Percentiles rank a stretch among this genome's conserved stretches.
These are phyloP conservation scores for Rosa hybrid DNA, from an alignment of 331 rosid genomes.

Conservation along the genomic window DNA sequence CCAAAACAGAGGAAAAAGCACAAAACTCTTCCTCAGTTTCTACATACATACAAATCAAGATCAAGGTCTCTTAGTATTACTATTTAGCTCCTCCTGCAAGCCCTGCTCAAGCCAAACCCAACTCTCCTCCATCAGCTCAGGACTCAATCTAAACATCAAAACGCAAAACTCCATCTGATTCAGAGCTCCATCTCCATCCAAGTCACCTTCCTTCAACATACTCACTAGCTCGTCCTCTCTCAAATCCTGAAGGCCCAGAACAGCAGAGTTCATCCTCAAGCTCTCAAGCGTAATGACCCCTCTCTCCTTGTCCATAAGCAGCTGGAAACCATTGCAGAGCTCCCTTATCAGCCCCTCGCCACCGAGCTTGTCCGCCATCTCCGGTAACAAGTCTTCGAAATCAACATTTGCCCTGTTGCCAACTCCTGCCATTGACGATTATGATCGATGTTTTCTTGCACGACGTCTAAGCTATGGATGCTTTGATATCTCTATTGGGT, in stretches of 20 bases:
- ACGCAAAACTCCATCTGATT: slow-evolving; percentile 88
- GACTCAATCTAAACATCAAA: slow-evolving; percentile 88
- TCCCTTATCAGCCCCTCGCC: slow-evolving; percentile 78
- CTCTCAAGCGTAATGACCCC: slow-evolving; percentile 72
- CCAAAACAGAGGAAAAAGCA: background rate
- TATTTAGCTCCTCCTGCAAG: slow-evolving; percentile 30
- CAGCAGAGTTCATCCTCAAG: slow-evolving; percentile 54
- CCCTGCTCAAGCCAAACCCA: slow-evolving; percentile 64
- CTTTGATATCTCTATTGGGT: background rate
- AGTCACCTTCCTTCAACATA: slow-evolving; percentile 77
- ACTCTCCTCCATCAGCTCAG: slow-evolving; percentile 69
- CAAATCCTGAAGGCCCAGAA: slow-evolving; percentile 60
- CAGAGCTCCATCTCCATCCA: slow-evolving; percentile 76
- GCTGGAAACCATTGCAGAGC: slow-evolving; percentile 75
- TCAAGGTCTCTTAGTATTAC: slow-evolving; percentile 12
- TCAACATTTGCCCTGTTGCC: slow-evolving; percentile 22
- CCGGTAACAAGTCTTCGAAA: slow-evolving; percentile 72
- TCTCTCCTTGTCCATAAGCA: slow-evolving; percentile 72
- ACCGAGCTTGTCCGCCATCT: slow-evolving; percentile 69
- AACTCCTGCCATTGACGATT: slow-evolving; percentile 13
- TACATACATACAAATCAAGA: background rate
- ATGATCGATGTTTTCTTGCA: background rate
- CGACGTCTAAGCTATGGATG: background rate
- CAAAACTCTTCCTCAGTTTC: background rate
- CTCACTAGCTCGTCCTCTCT: slow-evolving; percentile 69